Base-by-base conservation (phyloP, 139 green algal species). In the Picochlorum sp. region DNA sequence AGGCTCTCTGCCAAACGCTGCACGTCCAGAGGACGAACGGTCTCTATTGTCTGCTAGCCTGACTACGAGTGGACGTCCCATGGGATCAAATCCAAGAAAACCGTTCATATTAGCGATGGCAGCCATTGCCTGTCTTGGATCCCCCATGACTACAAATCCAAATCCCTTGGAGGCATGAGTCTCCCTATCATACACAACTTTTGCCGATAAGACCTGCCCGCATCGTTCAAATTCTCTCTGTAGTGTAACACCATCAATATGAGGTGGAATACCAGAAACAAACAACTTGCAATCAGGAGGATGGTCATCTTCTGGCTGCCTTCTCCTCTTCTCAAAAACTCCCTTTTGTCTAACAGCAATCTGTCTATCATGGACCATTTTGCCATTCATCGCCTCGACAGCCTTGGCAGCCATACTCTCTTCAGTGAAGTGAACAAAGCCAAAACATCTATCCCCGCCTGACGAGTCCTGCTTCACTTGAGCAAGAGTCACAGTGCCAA, bases 341-440 rank as follows among this genome's bases (percentile, higher is more conserved):
- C 51, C 66, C 4, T 60, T 54, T 3, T 52, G 23, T 6, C 71
- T 59, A 21, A 77, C 76, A 8, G 56, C 62, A 3, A 80, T 28
- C 10, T 58, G 21, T 14, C 59, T 70, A 3, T 63, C 72, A 1
- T 77, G 67, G 21, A 82, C 61, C 49, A 72, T 38, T 31, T 66
- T 66, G 16, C 67, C 75, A 34, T 76, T 54, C 63, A 80, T 76
- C 24, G 62, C 78, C n/a, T 80, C 57, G 10, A 61, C 57, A 3
- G 83, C 84, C 10, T 70, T 38, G 11, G 51, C 34, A 4, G 89
- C 87, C n/a, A 76, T 63, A 45, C 64, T 57, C 2, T 75, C 62
- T 59, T 89, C 82, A 20, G 79, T 75, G 68, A 92, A 88, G 68
- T 95, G 85, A 13, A 96, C 81, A 63, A 97, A 97, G 13, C 88